These are phyloP conservation scores for Postia placenta DNA, from an alignment of 768 basidiomycete genomes.

Conservation along the genomic window DNA sequence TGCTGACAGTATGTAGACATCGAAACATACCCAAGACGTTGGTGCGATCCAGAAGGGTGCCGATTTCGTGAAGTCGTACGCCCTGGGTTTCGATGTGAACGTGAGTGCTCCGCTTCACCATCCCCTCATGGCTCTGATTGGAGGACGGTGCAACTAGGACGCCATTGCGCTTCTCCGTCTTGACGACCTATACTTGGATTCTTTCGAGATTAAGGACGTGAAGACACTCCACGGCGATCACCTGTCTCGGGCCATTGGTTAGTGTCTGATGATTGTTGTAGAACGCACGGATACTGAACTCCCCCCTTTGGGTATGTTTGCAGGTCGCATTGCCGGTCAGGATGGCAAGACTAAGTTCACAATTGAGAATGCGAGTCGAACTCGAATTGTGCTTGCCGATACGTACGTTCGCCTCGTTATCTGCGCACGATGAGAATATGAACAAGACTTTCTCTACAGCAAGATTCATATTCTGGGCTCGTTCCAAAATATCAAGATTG, in stretches of 20 bases:
- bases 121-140: too few relatives aligned
- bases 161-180: conserved; percentile 91
- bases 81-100: conserved; percentile 92
- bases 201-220: conserved; percentile 98
- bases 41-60: conserved; percentile 95
- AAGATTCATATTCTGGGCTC: conserved; percentile 99
- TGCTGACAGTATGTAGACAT: conserved; percentile 62
- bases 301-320: not conserved
- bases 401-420: conserved; percentile 54
- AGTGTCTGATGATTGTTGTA: too few relatives aligned
- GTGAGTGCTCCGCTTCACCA: too few relatives aligned
- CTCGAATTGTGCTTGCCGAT: conserved; percentile 97
- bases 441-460: conserved; percentile 41
- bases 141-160: conserved; percentile 51
- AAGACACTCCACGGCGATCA: conserved; percentile 98
- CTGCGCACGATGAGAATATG: too few relatives aligned
- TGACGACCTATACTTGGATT: conserved; percentile 97
- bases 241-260: conserved; percentile 94
- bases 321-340: conserved; percentile 96
- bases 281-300: not conserved
- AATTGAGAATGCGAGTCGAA: conserved; percentile 94
- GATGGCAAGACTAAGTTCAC: conserved; percentile 99
- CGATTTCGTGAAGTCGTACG: conserved; percentile 94
- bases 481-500: conserved; percentile 98
- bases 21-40: conserved; percentile 88